Conservation (phyloP, 140 eudicot genomes). For the Senecio squalidus region DNA sequence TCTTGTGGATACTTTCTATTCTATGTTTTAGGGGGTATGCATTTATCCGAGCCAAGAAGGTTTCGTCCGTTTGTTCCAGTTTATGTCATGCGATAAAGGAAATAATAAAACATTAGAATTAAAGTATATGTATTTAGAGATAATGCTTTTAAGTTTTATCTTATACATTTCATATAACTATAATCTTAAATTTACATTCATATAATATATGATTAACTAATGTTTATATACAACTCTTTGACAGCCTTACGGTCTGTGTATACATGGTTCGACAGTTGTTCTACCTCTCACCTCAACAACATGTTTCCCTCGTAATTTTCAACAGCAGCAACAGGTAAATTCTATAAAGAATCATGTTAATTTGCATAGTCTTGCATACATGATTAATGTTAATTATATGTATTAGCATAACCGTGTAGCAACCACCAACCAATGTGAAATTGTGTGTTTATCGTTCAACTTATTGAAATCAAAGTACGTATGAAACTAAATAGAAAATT, state of each 20-base stretch:
- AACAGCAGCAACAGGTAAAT: slow-evolving; percentile 50
- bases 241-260: slow-evolving; percentile 42
- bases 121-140: not conserved
- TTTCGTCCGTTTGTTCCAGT: too few relatives aligned
- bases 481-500: too few relatives aligned
- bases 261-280: slow-evolving; percentile 48
- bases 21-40: not conserved
- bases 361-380: too few relatives aligned
- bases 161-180: not conserved
- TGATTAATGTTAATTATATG: too few relatives aligned
- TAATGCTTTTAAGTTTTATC: too few relatives aligned
- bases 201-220: not conserved
- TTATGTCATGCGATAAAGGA: too few relatives aligned
- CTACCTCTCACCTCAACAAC: slow-evolving; percentile 46
- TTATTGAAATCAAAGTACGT: too few relatives aligned
- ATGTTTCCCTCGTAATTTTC: slow-evolving; percentile 47
- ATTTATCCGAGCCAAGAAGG: too few relatives aligned
- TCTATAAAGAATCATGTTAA: too few relatives aligned
- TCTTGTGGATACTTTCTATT: not conserved
- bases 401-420: too few relatives aligned
- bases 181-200: not conserved
- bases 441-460: too few relatives aligned
- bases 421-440: too few relatives aligned
- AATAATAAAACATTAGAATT: not conserved
- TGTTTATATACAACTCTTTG: not conserved